Evolutionary conservation across 2,329 filamentous ascomycete genomes (phyloP).

Genomic region (Dactylella cylindrospora): DNA sequence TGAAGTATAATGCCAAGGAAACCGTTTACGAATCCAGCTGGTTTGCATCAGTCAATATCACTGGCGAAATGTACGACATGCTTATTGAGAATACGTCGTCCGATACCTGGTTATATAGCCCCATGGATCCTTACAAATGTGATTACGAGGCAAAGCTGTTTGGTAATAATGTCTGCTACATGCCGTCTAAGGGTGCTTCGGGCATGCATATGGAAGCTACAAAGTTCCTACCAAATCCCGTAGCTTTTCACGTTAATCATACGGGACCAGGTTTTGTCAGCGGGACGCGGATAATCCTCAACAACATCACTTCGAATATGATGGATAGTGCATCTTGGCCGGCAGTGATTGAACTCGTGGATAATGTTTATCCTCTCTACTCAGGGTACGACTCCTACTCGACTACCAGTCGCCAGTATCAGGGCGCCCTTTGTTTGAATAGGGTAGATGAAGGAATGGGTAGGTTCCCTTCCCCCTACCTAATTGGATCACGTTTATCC

Average conservation of each 20-base stretch:
- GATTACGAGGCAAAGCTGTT: neutral
- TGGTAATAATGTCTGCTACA: neutral
- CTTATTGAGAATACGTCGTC: slow-evolving; percentile 30
- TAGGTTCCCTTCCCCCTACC: neutral
- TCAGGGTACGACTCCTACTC: slow-evolving; percentile 3
- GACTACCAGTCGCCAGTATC: slow-evolving; percentile 6
- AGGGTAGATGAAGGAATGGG: slow-evolving; percentile 14
- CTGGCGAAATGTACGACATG: slow-evolving; percentile 9
- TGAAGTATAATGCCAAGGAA: neutral
- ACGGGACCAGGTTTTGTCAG: slow-evolving; percentile 14
- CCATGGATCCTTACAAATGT: slow-evolving; percentile 22
- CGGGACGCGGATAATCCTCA: slow-evolving; percentile 5
- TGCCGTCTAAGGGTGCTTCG: neutral
- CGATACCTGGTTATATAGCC: slow-evolving; percentile 32
- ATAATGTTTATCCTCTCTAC: slow-evolving; percentile 13
- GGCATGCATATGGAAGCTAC: neutral
- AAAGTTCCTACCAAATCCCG: too few species aligned
- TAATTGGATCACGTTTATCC: neutral
- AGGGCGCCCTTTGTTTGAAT: slow-evolving; percentile 19
- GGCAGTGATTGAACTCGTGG: slow-evolving; percentile 11
- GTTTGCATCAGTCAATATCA: slow-evolving; percentile 22
- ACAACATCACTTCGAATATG: neutral
- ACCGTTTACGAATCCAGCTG: neutral
- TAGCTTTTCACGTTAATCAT: slow-evolving; percentile 11
- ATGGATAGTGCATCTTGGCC: slow-evolving; percentile 11